phyloP scores from a whole-genome alignment of 2,329 filamentous ascomycete species.

The Aspergillus melleus region DNA sequence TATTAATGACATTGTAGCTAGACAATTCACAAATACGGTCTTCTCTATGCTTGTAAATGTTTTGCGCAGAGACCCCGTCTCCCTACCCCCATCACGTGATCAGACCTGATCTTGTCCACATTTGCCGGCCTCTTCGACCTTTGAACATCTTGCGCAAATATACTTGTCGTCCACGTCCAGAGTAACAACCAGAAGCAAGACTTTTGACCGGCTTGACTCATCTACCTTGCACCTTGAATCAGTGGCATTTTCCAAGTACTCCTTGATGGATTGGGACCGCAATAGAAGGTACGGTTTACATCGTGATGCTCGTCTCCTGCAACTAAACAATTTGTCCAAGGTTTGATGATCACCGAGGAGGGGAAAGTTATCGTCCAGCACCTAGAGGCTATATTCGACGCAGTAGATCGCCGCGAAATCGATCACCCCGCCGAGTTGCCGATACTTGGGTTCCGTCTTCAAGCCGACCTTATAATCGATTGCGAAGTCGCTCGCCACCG shows the following conservation, averaged over 20 bases:
- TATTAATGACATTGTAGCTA: too few relatives aligned
- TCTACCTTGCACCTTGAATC: background rate
- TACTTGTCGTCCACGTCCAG: too few relatives aligned
- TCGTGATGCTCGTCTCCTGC: background rate
- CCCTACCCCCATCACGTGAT: too few relatives aligned
- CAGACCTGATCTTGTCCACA: too few relatives aligned
- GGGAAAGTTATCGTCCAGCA: constrained; percentile 45
- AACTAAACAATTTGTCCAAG: constrained; percentile 16
- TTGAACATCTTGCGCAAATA: too few relatives aligned
- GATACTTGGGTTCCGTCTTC: constrained; percentile 45
- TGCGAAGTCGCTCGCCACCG: constrained; percentile 45
- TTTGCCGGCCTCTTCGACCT: too few relatives aligned
- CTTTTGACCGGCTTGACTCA: too few relatives aligned
- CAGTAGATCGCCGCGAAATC: constrained; percentile 39
- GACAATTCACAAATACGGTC: too few relatives aligned
- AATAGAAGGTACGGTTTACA: constrained; percentile 40
- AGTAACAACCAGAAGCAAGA: too few relatives aligned
- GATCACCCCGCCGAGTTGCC: constrained; percentile 38
- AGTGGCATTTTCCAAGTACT: background rate
- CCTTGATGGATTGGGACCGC: constrained; percentile 42
- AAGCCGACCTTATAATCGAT: constrained; percentile 32
- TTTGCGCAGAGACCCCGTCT: too few relatives aligned
- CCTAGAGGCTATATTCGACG: constrained; percentile 37
- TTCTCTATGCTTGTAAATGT: too few relatives aligned
- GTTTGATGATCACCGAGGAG: constrained; percentile 43